These are phyloP conservation scores for Nemania sp. DNA, from an alignment of 2,329 filamentous ascomycete genomes.

Conservation along the genomic window DNA sequence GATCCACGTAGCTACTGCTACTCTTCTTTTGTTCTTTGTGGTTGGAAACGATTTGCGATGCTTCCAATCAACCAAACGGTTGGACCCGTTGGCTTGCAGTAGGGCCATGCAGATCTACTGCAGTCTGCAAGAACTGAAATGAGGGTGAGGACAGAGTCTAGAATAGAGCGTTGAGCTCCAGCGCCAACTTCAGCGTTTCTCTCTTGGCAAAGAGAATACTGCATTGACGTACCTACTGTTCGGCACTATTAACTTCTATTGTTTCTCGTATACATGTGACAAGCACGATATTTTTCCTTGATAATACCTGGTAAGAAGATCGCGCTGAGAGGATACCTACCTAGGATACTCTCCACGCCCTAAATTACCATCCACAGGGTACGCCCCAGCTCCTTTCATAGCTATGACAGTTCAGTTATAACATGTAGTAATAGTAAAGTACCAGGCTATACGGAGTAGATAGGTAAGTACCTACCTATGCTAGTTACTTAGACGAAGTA, in stretches of 20 bases:
- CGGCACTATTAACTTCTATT: background rate
- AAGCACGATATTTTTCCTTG: background rate
- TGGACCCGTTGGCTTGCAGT: slow-evolving; percentile 45
- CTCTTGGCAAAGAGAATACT: slow-evolving; percentile 8
- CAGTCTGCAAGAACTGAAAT: slow-evolving; percentile 45
- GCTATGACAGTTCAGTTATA: background rate
- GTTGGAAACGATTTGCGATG: slow-evolving; percentile 30
- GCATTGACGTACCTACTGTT: background rate
- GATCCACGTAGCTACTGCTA: slow-evolving; percentile 24
- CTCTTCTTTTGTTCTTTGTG: slow-evolving; percentile 24
- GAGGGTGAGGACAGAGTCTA: slow-evolving; percentile 41
- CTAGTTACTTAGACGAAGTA: background rate
- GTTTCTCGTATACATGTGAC: background rate
- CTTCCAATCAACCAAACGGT: slow-evolving; percentile 27
- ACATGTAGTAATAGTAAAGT: background rate
- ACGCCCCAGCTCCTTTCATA: background rate
- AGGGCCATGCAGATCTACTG: slow-evolving; percentile 45
- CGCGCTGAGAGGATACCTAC: too few species aligned
- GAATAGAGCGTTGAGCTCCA: slow-evolving; percentile 25
- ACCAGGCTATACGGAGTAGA: background rate
- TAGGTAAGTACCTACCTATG: background rate
- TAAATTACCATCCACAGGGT: too few species aligned
- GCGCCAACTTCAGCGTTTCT: slow-evolving; percentile 21
- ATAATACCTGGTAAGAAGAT: too few species aligned
- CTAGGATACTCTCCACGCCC: background rate